These are phyloP conservation scores for Sonneratia caseolaris DNA, from an alignment of 345 rosid species.

Conservation along the genomic window DNA sequence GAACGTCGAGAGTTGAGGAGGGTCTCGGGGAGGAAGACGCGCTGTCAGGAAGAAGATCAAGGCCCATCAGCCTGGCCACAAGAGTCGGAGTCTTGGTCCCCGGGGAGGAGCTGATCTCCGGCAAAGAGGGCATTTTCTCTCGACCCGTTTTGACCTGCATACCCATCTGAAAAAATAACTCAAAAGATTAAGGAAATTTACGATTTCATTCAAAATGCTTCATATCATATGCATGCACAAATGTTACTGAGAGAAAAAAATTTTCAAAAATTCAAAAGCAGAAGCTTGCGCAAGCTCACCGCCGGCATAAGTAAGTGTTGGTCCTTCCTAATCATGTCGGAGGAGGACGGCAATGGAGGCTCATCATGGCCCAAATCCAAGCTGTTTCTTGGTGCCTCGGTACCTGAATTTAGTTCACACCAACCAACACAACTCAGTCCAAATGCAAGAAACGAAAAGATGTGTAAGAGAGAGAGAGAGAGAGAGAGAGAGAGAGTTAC, in stretches of 20 bases:
- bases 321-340: background rate
- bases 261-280: too few species aligned
- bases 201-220: too few species aligned
- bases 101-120: constrained; percentile 60
- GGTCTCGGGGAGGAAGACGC: constrained; percentile 36
- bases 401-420: too few species aligned
- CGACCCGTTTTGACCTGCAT: too few species aligned
- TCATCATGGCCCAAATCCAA: background rate
- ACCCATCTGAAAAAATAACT: too few species aligned
- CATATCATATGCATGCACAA: background rate
- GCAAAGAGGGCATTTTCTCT: constrained; percentile 8
- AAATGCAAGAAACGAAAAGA: background rate
- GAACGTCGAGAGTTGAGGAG: constrained; percentile 18
- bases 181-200: too few species aligned
- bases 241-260: background rate
- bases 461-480: background rate
- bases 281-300: background rate
- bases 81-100: constrained; percentile 69
- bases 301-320: background rate
- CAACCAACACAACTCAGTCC: too few species aligned
- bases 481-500: constrained; percentile 19
- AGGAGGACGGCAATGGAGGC: constrained; percentile 1
- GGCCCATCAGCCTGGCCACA: constrained; percentile 93
- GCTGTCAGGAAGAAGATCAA: constrained; percentile 67
- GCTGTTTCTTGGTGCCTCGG: too few species aligned